Conservation (phyloP, 306 rosid species). For the Trifolium subterraneum region DNA sequence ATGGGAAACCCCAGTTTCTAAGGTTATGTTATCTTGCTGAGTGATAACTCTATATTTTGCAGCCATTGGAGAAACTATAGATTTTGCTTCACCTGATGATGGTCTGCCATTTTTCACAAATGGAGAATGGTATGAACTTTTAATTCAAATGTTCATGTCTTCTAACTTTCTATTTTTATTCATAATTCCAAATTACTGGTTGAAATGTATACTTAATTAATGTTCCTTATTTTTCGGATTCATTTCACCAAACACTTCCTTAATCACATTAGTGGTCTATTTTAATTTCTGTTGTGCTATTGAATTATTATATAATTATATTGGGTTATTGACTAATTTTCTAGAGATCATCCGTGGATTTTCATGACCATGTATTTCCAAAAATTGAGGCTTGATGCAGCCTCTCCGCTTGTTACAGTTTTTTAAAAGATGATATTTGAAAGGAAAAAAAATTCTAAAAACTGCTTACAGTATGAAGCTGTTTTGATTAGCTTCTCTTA, state of each 20-base stretch:
- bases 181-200: conserved; percentile 25
- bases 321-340: conserved; percentile 19
- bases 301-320: conserved; percentile 29
- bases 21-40: conserved; percentile 30
- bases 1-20: conserved; percentile 18
- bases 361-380: neutral
- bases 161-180: conserved; percentile 7
- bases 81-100: conserved; percentile 65
- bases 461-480: neutral
- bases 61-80: conserved; percentile 92
- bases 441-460: neutral
- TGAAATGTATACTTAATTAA: conserved; percentile 28
- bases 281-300: conserved; percentile 12
- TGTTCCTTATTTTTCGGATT: conserved; percentile 32
- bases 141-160: conserved; percentile 14
- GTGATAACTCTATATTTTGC: conserved; percentile 45
- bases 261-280: conserved; percentile 13
- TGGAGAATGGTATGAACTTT: conserved; percentile 86
- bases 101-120: conserved; percentile 69
- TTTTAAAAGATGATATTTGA: neutral
- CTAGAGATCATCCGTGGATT: conserved; percentile 21
- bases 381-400: conserved; percentile 1
- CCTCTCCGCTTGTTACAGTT: neutral
- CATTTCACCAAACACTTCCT: conserved; percentile 16
- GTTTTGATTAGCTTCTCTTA: neutral